These are phyloP conservation scores for Torulaspora quercuum DNA, from an alignment of 805 yeast genomes.

Conservation along the genomic window DNA sequence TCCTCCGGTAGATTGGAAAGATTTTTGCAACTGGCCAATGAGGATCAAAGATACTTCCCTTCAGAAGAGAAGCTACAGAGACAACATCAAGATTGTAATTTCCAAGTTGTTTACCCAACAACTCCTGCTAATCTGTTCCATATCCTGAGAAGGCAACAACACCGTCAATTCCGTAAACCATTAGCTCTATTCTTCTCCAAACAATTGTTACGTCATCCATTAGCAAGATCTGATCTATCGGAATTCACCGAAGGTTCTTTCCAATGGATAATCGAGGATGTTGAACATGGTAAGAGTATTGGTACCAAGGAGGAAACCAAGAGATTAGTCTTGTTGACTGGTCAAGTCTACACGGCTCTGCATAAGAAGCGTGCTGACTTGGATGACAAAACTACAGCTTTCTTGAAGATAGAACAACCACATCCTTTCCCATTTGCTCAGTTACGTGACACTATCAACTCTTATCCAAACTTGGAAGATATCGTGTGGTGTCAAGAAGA, in stretches of 20 bases:
- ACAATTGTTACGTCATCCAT: constrained; percentile 92
- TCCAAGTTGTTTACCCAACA: constrained; percentile 97
- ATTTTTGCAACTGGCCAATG: constrained; percentile 91
- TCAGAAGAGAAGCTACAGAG: constrained; percentile 80
- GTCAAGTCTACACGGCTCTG: constrained; percentile 93
- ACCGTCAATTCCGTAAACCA: constrained; percentile 96
- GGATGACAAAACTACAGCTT: constrained; percentile 78
- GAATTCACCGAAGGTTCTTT: constrained; percentile 92
- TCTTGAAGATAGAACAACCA: constrained; percentile 86
- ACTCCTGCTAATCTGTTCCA: constrained; percentile 98
- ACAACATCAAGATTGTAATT: constrained; percentile 98
- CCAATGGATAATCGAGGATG: constrained; percentile 95
- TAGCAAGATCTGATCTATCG: constrained; percentile 78
- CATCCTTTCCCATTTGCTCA: constrained; percentile 99
- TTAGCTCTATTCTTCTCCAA: constrained; percentile 85
- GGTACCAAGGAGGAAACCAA: constrained; percentile 78
- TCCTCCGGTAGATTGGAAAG: constrained; percentile 97
- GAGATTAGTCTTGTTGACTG: constrained; percentile 78
- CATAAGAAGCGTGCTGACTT: constrained; percentile 80
- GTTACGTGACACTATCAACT: constrained; percentile 74
- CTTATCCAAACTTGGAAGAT: constrained; percentile 80
- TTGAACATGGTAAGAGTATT: constrained; percentile 74
- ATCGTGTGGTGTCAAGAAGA: constrained; percentile 98
- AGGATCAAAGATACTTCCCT: constrained; percentile 95
- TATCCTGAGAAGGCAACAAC: constrained; percentile 96